Evolutionary conservation across 169 alveolate species (phyloP).

Genomic region (Cyclospora cayetanensis): DNA sequence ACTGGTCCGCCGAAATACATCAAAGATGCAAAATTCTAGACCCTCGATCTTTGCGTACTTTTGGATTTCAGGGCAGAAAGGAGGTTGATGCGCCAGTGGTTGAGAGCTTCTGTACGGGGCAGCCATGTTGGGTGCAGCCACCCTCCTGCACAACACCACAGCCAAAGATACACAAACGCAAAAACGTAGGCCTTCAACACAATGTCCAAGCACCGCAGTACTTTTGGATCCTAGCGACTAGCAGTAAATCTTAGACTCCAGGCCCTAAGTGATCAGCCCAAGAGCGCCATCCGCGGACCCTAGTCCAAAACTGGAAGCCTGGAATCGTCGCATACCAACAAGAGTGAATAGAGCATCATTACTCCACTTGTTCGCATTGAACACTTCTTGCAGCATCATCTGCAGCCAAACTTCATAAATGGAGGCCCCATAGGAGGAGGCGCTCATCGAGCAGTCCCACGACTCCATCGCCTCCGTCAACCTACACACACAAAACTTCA

Average conservation of each 20-base stretch:
- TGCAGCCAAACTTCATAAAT: slow-evolving; percentile 70
- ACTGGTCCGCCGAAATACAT: too few species aligned
- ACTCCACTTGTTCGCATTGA: slow-evolving; percentile 37
- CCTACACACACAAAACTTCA: slow-evolving; percentile 1
- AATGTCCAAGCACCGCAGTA: too few species aligned
- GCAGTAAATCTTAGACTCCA: too few species aligned
- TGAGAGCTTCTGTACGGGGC: slow-evolving; percentile 64
- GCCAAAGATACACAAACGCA: background rate
- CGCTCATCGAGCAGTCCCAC: slow-evolving; percentile 65
- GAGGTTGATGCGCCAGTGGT: slow-evolving; percentile 65
- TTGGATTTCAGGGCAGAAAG: slow-evolving; percentile 45
- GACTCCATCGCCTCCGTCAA: slow-evolving; percentile 22
- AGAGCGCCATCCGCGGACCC: too few species aligned
- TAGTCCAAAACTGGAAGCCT: too few species aligned
- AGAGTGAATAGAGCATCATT: slow-evolving; percentile 40
- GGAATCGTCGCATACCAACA: background rate
- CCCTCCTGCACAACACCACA: slow-evolving; percentile 19
- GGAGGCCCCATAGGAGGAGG: slow-evolving; percentile 55
- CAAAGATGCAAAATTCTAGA: background rate
- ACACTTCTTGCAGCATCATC: slow-evolving; percentile 56
- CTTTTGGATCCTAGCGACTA: too few species aligned
- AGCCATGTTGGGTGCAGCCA: slow-evolving; percentile 57
- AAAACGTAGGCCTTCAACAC: background rate
- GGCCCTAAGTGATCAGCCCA: too few species aligned
- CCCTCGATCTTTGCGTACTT: slow-evolving; percentile 13